Conservation (phyloP, 306 rosid genomes). For the cucumber (Cucumis sativus) region Cucumber_9930_V3 NC_026657.2:12781501-12782000, state of each 20-base stretch:
- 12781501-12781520: neutral
- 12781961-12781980: conserved; percentile 3
- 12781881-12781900: conserved; percentile 67
- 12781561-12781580: conserved; percentile 4
- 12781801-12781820: conserved; percentile 19
- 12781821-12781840: conserved; percentile 41
- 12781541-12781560: neutral
- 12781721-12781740: conserved; percentile 54
- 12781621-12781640: neutral
- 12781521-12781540: neutral
- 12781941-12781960: conserved; percentile 1
- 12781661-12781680: conserved; percentile 87
- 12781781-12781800: conserved; percentile 28
- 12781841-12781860: conserved; percentile 81
- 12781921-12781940: conserved; percentile 23
- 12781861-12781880: conserved; percentile 80
- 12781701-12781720: conserved; percentile 89
- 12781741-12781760: conserved; percentile 54
- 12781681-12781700: conserved; percentile 74
- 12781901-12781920: conserved; percentile 82
- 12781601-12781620: neutral
- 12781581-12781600: neutral
- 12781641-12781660: neutral
- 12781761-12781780: conserved; percentile 34
- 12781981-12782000: conserved; percentile 50